Percentiles rank a stretch among this genome's conserved stretches.
Conservation (phyloP, 2,329 filamentous ascomycete species). For the Aspergillus sp. region DNA sequence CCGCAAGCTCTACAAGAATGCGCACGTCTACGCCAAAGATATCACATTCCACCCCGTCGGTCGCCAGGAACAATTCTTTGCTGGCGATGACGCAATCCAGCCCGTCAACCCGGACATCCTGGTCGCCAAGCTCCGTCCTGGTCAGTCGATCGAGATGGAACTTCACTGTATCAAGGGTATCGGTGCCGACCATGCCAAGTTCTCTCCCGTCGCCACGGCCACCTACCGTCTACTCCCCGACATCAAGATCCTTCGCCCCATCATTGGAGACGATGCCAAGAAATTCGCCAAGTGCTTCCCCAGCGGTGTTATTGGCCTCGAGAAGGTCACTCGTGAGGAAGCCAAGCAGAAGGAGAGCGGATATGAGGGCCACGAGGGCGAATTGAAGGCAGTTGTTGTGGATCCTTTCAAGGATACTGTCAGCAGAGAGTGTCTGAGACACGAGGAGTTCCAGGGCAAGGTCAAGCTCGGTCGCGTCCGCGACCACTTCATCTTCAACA, state of each 20-base stretch:
- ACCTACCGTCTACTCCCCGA: slow-evolving; percentile 87
- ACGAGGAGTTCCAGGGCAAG: slow-evolving; percentile 91
- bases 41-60: slow-evolving; percentile 77
- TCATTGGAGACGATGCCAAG: slow-evolving; percentile 79
- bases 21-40: slow-evolving; percentile 77
- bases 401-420: slow-evolving; percentile 95
- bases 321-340: slow-evolving; percentile 69
- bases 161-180: slow-evolving; percentile 96
- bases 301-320: slow-evolving; percentile 78
- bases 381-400: slow-evolving; percentile 82
- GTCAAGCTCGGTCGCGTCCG: slow-evolving; percentile 86
- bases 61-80: slow-evolving; percentile 68
- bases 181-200: slow-evolving; percentile 93
- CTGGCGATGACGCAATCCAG: slow-evolving; percentile 65
- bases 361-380: slow-evolving; percentile 73
- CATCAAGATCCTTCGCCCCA: slow-evolving; percentile 81
- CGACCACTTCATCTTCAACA: slow-evolving; percentile 96
- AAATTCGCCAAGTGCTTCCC: slow-evolving; percentile 93
- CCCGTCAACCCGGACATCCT: slow-evolving; percentile 90
- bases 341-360: slow-evolving; percentile 60
- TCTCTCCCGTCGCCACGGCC: slow-evolving; percentile 92
- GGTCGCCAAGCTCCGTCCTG: slow-evolving; percentile 88
- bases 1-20: slow-evolving; percentile 79
- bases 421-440: slow-evolving; percentile 85
- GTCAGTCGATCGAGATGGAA: slow-evolving; percentile 80